Percentiles rank a stretch among this genome's conserved stretches.
phyloP scores from a whole-genome alignment of 768 basidiomycete genomes.

The Rubroboletus pulcherrimus region DNA sequence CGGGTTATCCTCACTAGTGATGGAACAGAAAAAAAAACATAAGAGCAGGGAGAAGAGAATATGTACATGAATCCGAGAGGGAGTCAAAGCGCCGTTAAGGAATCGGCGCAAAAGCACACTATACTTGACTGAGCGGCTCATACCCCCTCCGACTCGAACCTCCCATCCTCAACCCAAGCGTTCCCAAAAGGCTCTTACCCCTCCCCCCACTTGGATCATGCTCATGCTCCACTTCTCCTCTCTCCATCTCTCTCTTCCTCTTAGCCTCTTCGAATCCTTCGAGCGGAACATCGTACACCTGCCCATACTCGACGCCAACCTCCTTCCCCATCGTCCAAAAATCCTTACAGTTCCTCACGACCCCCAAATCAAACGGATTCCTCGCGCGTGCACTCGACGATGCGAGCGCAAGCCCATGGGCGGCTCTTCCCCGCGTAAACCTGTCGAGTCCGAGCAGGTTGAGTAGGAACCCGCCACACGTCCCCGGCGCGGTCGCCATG shows the following conservation, averaged over 20 bases:
- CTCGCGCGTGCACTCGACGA: slow-evolving; percentile 50
- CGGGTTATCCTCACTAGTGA: not conserved
- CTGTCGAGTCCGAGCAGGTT: slow-evolving; percentile 90
- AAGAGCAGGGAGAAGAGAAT: not conserved
- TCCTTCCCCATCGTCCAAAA: slow-evolving; percentile 89
- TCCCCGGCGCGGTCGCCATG: slow-evolving; percentile 31
- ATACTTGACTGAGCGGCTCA: slow-evolving; percentile 32
- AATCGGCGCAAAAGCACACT: not conserved
- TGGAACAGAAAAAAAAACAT: not conserved
- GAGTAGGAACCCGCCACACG: slow-evolving; percentile 64
- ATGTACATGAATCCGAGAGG: not conserved
- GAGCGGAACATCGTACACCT: slow-evolving; percentile 81
- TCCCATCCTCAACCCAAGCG: slow-evolving; percentile 35
- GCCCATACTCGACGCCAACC: slow-evolving; percentile 87
- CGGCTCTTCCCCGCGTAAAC: slow-evolving; percentile 88
- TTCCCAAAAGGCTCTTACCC: slow-evolving; percentile 36
- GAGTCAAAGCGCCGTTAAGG: too few relatives aligned
- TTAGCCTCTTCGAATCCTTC: slow-evolving; percentile 83
- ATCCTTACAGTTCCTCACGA: slow-evolving; percentile 79
- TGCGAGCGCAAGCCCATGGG: slow-evolving; percentile 77
- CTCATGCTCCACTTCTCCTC: slow-evolving; percentile 36
- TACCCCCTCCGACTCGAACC: slow-evolving; percentile 34
- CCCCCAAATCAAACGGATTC: slow-evolving; percentile 90
- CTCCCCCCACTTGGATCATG: slow-evolving; percentile 44
- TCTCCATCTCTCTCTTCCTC: slow-evolving; percentile 51